Conservation (phyloP, 441 rosid genomes). For the Breynia disticha region DNA sequence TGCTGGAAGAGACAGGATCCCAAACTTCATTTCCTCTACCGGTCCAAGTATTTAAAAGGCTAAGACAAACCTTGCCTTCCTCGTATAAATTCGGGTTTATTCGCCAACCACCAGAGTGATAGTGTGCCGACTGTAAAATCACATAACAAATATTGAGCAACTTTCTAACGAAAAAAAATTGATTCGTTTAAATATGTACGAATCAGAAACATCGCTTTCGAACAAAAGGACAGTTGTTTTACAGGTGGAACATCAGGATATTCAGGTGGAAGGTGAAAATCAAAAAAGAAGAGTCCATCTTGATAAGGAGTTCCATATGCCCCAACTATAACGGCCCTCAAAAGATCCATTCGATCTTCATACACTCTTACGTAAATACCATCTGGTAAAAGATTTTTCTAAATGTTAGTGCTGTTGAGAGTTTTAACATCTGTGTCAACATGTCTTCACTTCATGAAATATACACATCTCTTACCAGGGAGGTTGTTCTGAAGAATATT, state of each 20-base stretch:
- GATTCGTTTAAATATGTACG: too few relatives aligned
- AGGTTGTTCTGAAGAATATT: slow-evolving; percentile 92
- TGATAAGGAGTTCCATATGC: slow-evolving; percentile 98
- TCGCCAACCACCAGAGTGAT: slow-evolving; percentile 98
- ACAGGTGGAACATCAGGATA: slow-evolving; percentile 93
- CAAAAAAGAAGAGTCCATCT: slow-evolving; percentile 96
- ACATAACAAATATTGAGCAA: too few relatives aligned
- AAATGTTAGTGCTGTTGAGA: too few relatives aligned
- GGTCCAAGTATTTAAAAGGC: slow-evolving; percentile 96
- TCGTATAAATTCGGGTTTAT: slow-evolving; percentile 93
- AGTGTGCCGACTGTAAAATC: slow-evolving; percentile 59
- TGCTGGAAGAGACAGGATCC: slow-evolving; percentile 90
- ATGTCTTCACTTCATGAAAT: too few relatives aligned
- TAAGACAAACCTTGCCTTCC: slow-evolving; percentile 96
- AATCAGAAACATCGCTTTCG: too few relatives aligned
- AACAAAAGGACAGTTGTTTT: slow-evolving; percentile 12
- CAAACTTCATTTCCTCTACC: slow-evolving; percentile 97
- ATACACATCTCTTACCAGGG: slow-evolving; percentile 52
- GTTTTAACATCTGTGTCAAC: too few relatives aligned
- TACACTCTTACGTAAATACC: slow-evolving; percentile 84
- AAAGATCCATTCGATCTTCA: slow-evolving; percentile 95
- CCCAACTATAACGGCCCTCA: slow-evolving; percentile 87
- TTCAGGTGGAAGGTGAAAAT: slow-evolving; percentile 86
- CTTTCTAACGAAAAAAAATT: too few relatives aligned
- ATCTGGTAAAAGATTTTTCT: slow-evolving; percentile 37